These are phyloP conservation scores for Colletotrichum kahawae DNA, from an alignment of 2,329 filamentous ascomycete genomes.

Conservation along the genomic window DNA sequence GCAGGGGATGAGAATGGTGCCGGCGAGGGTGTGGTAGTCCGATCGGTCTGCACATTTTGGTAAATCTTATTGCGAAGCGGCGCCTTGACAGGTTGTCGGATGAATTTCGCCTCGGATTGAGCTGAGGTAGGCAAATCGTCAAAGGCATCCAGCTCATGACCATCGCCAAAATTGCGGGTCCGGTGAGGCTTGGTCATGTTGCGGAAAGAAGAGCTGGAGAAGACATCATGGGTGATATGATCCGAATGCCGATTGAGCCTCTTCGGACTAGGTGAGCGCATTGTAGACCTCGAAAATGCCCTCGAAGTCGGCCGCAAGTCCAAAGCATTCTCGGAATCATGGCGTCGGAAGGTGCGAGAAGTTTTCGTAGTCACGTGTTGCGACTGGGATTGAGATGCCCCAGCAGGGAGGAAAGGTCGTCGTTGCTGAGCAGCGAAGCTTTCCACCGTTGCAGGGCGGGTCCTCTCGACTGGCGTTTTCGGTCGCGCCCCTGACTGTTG, in stretches of 20 bases:
- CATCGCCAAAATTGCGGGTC: constrained; percentile 83
- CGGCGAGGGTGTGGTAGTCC: constrained; percentile 58
- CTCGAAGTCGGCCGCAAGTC: constrained; percentile 64
- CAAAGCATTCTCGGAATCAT: constrained; percentile 77
- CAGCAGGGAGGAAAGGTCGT: constrained; percentile 80
- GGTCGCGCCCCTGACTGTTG: constrained; percentile 61
- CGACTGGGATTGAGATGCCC: constrained; percentile 73
- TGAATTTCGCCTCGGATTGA: constrained; percentile 79
- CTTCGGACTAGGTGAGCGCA: constrained; percentile 66
- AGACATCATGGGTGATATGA: constrained; percentile 23
- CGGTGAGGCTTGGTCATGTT: constrained; percentile 37
- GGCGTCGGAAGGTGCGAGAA: constrained; percentile 74
- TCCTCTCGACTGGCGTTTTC: constrained; percentile 74
- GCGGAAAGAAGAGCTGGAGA: constrained; percentile 16
- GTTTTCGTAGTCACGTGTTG: constrained; percentile 79
- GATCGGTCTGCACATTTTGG: constrained; percentile 60
- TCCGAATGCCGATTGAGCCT: constrained; percentile 42
- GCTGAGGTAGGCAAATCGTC: constrained; percentile 93
- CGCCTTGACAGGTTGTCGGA: constrained; percentile 79
- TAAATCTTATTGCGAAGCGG: constrained; percentile 61
- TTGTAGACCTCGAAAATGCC: constrained; percentile 60
- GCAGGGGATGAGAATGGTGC: constrained; percentile 61
- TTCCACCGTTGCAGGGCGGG: constrained; percentile 50
- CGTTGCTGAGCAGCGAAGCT: constrained; percentile 60
- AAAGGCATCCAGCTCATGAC: constrained; percentile 89